Base-by-base conservation (phyloP, 768 basidiomycete species). In the Rhizopogon vulgaris region DNA sequence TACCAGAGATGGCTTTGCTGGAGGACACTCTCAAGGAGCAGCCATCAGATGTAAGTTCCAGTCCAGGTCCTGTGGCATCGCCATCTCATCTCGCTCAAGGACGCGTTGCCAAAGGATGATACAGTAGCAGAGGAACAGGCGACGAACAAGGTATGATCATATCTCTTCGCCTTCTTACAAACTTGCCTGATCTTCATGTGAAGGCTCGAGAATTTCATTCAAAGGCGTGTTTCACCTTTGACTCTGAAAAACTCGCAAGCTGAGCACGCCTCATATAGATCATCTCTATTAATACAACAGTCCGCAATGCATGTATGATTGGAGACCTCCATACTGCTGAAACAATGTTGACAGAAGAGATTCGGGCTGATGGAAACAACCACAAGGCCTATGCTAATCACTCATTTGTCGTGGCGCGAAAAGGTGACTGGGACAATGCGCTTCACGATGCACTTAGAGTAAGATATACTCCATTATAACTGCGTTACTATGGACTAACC, bases 231-330 rank as follows among this genome's bases (percentile, higher is more conserved):
- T 28, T 43, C 10, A 10, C 3, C 3, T n/a, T 25, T n/a, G 1
- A 6, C 10, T 17, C 1, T 10, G 6, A 6, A n/a, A n/a, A n/a
- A n/a, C n/a, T n/a, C n/a, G n/a, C n/a, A n/a, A n/a, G n/a, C 2
- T 43, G 28, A 28, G 9, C n/a, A 43, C 28, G 6, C 10, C 3
- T 43, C 2, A 1, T 6, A 5, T 3, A 43, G 41, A 28, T 43
- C n/a, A 5, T 28, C n/a, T 1, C 10, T 0, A 27, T 43, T 1
- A 7, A 17, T 1, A 4, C 3, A n/a, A n/a, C n/a, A 28, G 17
- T 3, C 6, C 41, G 27, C 41, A 7, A 28, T 28, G 41, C 41
- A 17, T 43, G 41, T 27, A 17, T 43, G 7, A 1, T 1, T 3
- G 10, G 41, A 10, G 41, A 43, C 41, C 28, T 17, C 6, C 2